A percentile compares a stretch with the other conserved stretches of the same genome.
These are phyloP conservation scores for Malbranchea zuffiana DNA, from an alignment of 2,329 filamentous ascomycete genomes.

Conservation along the genomic window DNA sequence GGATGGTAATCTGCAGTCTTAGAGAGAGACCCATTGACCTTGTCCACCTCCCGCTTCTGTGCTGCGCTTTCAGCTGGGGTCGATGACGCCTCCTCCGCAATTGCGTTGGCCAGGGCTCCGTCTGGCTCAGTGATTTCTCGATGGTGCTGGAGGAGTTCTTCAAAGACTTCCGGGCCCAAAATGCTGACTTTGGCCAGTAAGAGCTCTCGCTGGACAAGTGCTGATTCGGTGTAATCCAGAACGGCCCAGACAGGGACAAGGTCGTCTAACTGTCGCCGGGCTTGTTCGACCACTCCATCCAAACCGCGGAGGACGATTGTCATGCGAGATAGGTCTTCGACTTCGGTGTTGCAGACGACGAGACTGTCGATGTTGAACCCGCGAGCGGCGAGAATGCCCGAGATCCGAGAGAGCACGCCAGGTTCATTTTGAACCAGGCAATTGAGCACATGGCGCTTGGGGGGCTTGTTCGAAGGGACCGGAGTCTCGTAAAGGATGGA, in stretches of 20 bases:
- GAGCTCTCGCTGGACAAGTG: slow-evolving; percentile 89
- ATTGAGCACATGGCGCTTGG: slow-evolving; percentile 93
- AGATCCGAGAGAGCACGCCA: slow-evolving; percentile 90
- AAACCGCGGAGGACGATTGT: slow-evolving; percentile 95
- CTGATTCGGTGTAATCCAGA: slow-evolving; percentile 84
- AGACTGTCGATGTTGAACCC: slow-evolving; percentile 99
- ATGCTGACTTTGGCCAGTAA: slow-evolving; percentile 95
- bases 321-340: slow-evolving; percentile 94
- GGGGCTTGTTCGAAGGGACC: slow-evolving; percentile 65
- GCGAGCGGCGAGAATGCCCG: slow-evolving; percentile 85
- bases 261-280: slow-evolving; percentile 87
- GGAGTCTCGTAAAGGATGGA: slow-evolving; percentile 99
- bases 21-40: slow-evolving; percentile 22
- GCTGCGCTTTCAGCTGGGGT: slow-evolving; percentile 12
- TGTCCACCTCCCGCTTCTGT: slow-evolving; percentile 31
- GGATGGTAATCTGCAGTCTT: slow-evolving; percentile 67
- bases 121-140: slow-evolving; percentile 62
- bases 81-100: slow-evolving; percentile 13
- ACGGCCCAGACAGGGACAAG: slow-evolving; percentile 97
- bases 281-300: slow-evolving; percentile 84
- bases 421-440: slow-evolving; percentile 98
- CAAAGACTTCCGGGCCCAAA: slow-evolving; percentile 93
- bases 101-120: slow-evolving; percentile 27
- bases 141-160: slow-evolving; percentile 91
- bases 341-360: slow-evolving; percentile 95